phyloP scores from a whole-genome alignment of 208 protist species.

The Leishmania guyanensis region DNA sequence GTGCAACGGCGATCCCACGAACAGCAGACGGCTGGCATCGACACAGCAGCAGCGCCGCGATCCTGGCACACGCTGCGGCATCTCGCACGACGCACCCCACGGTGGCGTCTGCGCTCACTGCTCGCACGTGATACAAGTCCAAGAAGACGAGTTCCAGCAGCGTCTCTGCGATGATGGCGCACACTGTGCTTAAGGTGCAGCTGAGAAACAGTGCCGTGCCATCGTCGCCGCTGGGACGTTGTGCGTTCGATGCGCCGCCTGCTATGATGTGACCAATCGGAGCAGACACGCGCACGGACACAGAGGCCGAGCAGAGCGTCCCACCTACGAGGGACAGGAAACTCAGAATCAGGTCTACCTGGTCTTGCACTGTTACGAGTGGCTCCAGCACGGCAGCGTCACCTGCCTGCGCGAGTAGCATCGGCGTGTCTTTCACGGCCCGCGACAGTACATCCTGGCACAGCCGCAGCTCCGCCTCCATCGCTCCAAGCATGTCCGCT shows the following conservation, averaged over 20 bases:
- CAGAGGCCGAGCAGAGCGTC: conserved; percentile 25
- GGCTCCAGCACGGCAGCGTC: conserved; percentile 34
- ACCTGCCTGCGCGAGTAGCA: conserved; percentile 27
- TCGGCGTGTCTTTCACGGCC: conserved; percentile 22
- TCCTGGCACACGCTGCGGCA: conserved; percentile 27
- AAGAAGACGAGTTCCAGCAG: conserved; percentile 29
- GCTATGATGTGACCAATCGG: background rate
- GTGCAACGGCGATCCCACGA: background rate
- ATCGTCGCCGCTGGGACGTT: background rate
- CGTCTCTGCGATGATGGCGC: conserved; percentile 24
- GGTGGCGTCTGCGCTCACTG: conserved; percentile 9
- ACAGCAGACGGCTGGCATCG: conserved; percentile 35
- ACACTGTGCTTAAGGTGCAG: conserved; percentile 15
- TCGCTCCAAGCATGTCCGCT: conserved; percentile 27
- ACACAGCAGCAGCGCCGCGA: conserved; percentile 38
- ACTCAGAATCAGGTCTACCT: conserved; percentile 39
- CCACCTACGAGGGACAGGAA: conserved; percentile 25
- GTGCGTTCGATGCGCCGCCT: background rate
- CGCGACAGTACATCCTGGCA: conserved; percentile 27
- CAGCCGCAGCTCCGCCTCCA: conserved; percentile 26
- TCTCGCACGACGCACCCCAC: conserved; percentile 28
- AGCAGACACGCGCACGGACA: background rate
- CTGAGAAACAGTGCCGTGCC: conserved; percentile 8
- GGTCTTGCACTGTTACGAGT: conserved; percentile 33
- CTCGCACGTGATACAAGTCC: conserved; percentile 25